Base-by-base conservation (phyloP, 129 eudicot genomes). In the Cynara cardunculus region DNA sequence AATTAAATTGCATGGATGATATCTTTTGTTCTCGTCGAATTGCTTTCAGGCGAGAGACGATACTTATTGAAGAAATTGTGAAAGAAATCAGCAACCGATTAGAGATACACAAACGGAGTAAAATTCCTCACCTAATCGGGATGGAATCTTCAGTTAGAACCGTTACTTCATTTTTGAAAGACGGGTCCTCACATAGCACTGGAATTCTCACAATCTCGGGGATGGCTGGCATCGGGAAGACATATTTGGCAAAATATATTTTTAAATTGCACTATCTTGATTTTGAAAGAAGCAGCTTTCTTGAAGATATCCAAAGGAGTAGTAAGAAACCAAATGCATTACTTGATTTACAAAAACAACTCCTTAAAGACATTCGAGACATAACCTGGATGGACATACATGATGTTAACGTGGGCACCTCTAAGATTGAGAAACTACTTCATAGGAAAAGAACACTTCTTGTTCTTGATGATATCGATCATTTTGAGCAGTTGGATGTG, bases 191-290 rank as follows among this genome's bases (percentile, higher is more conserved):
- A 1, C n/a, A 75, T 7, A 76, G 18, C n/a, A 59, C 31, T 11
- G 26, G 28, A 7, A 11, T 44, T 68, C 71, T 32, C 24, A 49
- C 61, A 49, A 49, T 82, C 1, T 82, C 5, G 25, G 85, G 85
- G 14, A 76, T 69, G 69, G 81, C 81, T 31, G 85, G 85, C 1
- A 53, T 82, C 3, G 85, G 82, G 24, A 80, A 85, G 75, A 85
- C 88, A 39, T 80, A 80, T 14, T 61, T 74, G 7, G 82, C 82
- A 19, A 44, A 71, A 25, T n/a, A 24, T 81, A 69, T 64, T 5
- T 85, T 28, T 19, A 37, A 76, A 24, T 30, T 13, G 7, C 78
- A 80, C 44, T 35, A 13, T 61, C 59, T 2, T 7, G 74, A 30
- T 0, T 85, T 85, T 39, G 82, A 80, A 2, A 35, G 39, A 3